Evolutionary conservation across 805 yeast genomes (phyloP).

Genomic region (Priceomyces fermenticarens): DNA sequence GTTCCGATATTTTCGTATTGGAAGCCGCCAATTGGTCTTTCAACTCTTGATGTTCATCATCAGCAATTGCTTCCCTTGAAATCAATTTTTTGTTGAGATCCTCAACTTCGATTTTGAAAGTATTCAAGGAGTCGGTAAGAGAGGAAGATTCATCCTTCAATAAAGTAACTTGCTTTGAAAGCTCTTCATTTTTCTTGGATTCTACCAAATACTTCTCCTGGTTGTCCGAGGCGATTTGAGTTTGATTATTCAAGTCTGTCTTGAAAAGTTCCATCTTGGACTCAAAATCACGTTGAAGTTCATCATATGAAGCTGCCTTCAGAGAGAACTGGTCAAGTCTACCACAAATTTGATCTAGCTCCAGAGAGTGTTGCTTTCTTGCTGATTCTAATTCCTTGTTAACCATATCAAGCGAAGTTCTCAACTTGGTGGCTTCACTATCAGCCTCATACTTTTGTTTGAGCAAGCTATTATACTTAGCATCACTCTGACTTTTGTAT

Average conservation of each 20-base stretch:
- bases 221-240: slow-evolving; percentile 43
- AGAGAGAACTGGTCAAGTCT: slow-evolving; percentile 17
- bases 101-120: slow-evolving; percentile 10
- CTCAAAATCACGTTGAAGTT: slow-evolving; percentile 29
- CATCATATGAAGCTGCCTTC: slow-evolving; percentile 35
- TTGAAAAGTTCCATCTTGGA: slow-evolving; percentile 23
- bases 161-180: slow-evolving; percentile 29
- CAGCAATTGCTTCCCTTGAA: slow-evolving; percentile 16
- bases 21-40: slow-evolving; percentile 39
- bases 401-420: slow-evolving; percentile 18
- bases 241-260: slow-evolving; percentile 40
- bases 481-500: slow-evolving; percentile 24
- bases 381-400: slow-evolving; percentile 18
- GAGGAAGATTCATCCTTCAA: slow-evolving; percentile 16
- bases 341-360: slow-evolving; percentile 25
- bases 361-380: slow-evolving; percentile 17
- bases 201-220: slow-evolving; percentile 57
- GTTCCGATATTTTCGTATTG: slow-evolving; percentile 48
- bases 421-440: slow-evolving; percentile 18
- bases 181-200: slow-evolving; percentile 52
- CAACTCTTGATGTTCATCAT: slow-evolving; percentile 18
- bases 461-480: slow-evolving; percentile 15
- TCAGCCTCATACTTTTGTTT: slow-evolving; percentile 23
- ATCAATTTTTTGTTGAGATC: slow-evolving; percentile 10
- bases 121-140: slow-evolving; percentile 11